These are phyloP conservation scores for Ailanthus altissimus DNA, from an alignment of 345 rosid species.

Conservation along the genomic window DNA sequence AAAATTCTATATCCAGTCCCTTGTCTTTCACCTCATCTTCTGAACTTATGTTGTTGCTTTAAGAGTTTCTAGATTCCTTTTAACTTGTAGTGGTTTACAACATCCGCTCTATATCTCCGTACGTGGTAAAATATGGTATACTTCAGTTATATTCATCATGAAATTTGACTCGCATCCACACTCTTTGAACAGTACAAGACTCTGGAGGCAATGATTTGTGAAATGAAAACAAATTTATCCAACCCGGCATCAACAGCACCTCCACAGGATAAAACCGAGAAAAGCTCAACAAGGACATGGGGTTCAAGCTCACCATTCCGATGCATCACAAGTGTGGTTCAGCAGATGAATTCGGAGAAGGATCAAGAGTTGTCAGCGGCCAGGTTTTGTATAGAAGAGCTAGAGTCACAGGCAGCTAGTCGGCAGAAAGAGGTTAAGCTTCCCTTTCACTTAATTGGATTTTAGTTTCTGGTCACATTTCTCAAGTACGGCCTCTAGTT, in stretches of 20 bases:
- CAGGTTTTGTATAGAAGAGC: conserved; percentile 66
- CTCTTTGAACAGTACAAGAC: conserved; percentile 65
- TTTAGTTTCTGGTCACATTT: too few species aligned
- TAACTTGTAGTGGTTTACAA: background rate
- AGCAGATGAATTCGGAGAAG: conserved; percentile 80
- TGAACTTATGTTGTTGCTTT: background rate
- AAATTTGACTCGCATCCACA: conserved; percentile 12
- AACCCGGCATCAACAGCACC: conserved; percentile 42
- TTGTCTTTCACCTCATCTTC: background rate
- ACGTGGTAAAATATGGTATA: too few species aligned
- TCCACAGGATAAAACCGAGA: conserved; percentile 52
- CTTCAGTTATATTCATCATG: background rate
- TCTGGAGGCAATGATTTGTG: conserved; percentile 75
- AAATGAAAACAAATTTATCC: conserved; percentile 53
- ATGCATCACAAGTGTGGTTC: conserved; percentile 85
- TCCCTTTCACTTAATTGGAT: background rate
- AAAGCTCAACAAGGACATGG: conserved; percentile 55
- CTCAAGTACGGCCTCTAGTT: too few species aligned
- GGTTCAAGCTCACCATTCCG: conserved; percentile 96
- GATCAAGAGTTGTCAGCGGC: conserved; percentile 73
- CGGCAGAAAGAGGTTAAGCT: conserved; percentile 76
- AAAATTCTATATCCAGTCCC: background rate
- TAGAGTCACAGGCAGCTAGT: conserved; percentile 57
- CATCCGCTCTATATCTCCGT: too few species aligned
- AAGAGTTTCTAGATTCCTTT: background rate